Base-by-base conservation (phyloP, 495 filamentous ascomycete genomes). In the Podospora fimiseda region DNA sequence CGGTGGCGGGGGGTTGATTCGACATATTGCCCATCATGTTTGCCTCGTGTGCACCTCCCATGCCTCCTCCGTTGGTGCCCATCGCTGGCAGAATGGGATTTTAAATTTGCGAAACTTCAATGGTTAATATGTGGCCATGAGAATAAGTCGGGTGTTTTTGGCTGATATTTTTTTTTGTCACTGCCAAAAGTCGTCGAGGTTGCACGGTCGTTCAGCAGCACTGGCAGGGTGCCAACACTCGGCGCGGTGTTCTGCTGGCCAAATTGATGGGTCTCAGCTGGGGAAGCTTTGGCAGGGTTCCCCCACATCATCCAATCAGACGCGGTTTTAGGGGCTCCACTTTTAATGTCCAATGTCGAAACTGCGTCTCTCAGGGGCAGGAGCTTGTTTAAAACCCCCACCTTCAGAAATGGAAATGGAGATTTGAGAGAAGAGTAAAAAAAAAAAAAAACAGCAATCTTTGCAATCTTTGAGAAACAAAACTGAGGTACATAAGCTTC, bases 1-100 rank as follows among this genome's bases (percentile, higher is more conserved):
- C 94, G n/a, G 94, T 96, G 43, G 89, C 93, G 53, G 85, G 83
- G 33, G 83, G 84, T 54, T 86, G 82, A 60, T 80, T 77, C 36
- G 48, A 65, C 55, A 72, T 78, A 61, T 75, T 79, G 21, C 62
- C 62, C 64, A 67, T 64, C 20, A 58, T 50, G 49, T 57, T 59
- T 44, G 57, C 57, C 18, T 68, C 61, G 39, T 76, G 69, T 40
- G 71, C 77, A 56, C 76, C 77, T 15, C 76, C 66, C 50, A 75
- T 77, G 69, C 76, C 79, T 43, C 80, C 82, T 72, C 78, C 80
- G 65, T 76, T 76, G 57, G 80, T 78, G 70, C 76, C 80, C 84
- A 86, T 85, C 71, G 74, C 75, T 39, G 76, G 63, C 74, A 74
- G 81, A 81, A 45, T 79, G 81, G 81, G 70, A 77, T 79, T 81